These are phyloP conservation scores for Xylaria arbuscula DNA, from an alignment of 2,329 filamentous ascomycete genomes.

Conservation along the genomic window DNA sequence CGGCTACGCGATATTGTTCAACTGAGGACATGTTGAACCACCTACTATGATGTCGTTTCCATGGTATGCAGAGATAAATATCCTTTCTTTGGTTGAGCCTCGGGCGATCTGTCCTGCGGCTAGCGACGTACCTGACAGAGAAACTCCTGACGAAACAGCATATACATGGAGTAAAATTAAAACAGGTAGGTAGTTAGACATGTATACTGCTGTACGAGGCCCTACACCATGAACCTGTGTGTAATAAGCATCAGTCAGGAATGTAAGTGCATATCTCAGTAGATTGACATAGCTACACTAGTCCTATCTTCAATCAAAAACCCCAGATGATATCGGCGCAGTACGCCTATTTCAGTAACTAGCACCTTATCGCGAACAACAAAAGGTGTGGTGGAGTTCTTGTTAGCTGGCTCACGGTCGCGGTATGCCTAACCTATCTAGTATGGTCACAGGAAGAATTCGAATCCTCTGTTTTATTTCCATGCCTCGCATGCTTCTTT, in stretches of 20 bases:
- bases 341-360: conserved; percentile 10
- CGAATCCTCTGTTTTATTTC: not conserved
- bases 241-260: conserved; percentile 26
- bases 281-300: no score
- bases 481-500: not conserved
- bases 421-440: not conserved
- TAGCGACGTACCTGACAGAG: conserved; percentile 2
- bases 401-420: not conserved
- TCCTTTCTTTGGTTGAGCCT: conserved; percentile 4
- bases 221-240: not conserved
- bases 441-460: not conserved
- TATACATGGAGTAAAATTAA: not conserved
- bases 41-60: not conserved
- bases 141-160: not conserved
- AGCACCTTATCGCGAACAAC: not conserved
- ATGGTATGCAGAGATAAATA: not conserved
- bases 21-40: not conserved
- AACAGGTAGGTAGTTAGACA: not conserved
- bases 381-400: conserved; percentile 6
- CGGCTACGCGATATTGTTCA: not conserved
- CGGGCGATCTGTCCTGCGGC: conserved; percentile 18
- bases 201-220: not conserved
- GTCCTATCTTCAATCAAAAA: not conserved
- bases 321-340: conserved; percentile 16
- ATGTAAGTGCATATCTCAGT: not conserved